Evolutionary conservation across 495 filamentous ascomycete genomes (phyloP), one percentile per base, ranked within the genome.

Genomic region (Chaetomium cochliodes): DNA sequence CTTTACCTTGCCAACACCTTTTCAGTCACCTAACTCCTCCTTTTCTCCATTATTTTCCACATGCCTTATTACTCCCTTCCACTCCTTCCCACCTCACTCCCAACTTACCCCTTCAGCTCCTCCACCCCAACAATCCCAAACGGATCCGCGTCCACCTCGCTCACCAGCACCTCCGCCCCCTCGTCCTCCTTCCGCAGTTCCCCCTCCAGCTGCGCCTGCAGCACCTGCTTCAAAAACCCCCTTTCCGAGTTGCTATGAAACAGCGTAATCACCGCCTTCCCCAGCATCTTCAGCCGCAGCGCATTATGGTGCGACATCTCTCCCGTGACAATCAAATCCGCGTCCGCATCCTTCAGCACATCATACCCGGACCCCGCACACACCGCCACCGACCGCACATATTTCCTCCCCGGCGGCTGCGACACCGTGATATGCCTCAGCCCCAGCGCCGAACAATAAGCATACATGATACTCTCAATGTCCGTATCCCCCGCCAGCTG

Each of bases 231-330:
- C 66, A 98, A 76, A 70, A 91, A 97, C 2, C 86, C 88, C 16
- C 93, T 75, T 79, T 97, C 94, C 0, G 88, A 92, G 77, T 98
- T 97, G 64, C 89, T 91, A 74, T 98, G 94, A 65, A 96, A 93
- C 33, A 94, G 82, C 9, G 88, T 87, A 62, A 98, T 83, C 0
- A 97, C 91, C 61, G 83, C 86, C 63, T 88, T 87, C n/a, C 94
- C 94, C n/a, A 84, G 82, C 81, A 97, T 93, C 33, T 88, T 91
- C 25, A 91, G 88, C 37, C 90, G 85, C 47, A 98, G 82, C 13
- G 93, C 90, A 64, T 94, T 88, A 72, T 98, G 94, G 74, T 98
- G 94, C 58, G 85, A 88, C 84, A 98, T 84, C 74, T 98, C 94
- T 9, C 94, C 94, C 0, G 93, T 98, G 64, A 98, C 89, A 0